phyloP scores from a whole-genome alignment of 208 protist genomes.

The Tritrichomonas musculus region DNA sequence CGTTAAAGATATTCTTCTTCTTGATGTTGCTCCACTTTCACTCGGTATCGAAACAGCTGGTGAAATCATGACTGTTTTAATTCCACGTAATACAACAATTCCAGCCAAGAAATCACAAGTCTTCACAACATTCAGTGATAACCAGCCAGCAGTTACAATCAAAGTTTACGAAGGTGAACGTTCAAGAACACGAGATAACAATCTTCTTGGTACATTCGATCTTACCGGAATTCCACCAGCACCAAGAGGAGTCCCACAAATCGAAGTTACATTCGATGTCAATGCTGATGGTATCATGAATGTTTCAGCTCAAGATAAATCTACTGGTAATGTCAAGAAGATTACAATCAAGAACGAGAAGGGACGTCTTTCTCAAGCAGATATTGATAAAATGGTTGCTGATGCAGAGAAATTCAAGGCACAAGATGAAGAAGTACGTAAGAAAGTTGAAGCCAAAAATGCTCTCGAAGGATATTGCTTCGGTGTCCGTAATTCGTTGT shows the following conservation, averaged over 20 bases:
- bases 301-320: slow-evolving; percentile 85
- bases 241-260: slow-evolving; percentile 42
- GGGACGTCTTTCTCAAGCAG: slow-evolving; percentile 73
- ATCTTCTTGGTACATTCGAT: slow-evolving; percentile 40
- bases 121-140: slow-evolving; percentile 82
- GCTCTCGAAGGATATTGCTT: slow-evolving; percentile 51
- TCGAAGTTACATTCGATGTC: slow-evolving; percentile 98
- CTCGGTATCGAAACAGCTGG: slow-evolving; percentile 73
- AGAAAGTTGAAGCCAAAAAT: slow-evolving; percentile 52
- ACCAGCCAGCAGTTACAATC: slow-evolving; percentile 91
- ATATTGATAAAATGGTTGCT: slow-evolving; percentile 59
- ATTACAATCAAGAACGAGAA: slow-evolving; percentile 79
- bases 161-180: slow-evolving; percentile 96
- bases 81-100: slow-evolving; percentile 59
- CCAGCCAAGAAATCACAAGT: slow-evolving; percentile 61
- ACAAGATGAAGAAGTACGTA: slow-evolving; percentile 42
- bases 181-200: slow-evolving; percentile 86
- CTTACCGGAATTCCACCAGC: slow-evolving; percentile 42
- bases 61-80: slow-evolving; percentile 73
- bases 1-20: slow-evolving; percentile 29
- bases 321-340: slow-evolving; percentile 66
- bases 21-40: slow-evolving; percentile 60
- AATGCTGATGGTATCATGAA: slow-evolving; percentile 93
- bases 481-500: slow-evolving; percentile 44
- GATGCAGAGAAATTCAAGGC: slow-evolving; percentile 52